A percentile compares a stretch with the other conserved stretches of the same genome.
These are phyloP conservation scores for Blastomyces gilchristii DNA, from an alignment of 2,329 filamentous ascomycete species.

Conservation along the genomic window DNA sequence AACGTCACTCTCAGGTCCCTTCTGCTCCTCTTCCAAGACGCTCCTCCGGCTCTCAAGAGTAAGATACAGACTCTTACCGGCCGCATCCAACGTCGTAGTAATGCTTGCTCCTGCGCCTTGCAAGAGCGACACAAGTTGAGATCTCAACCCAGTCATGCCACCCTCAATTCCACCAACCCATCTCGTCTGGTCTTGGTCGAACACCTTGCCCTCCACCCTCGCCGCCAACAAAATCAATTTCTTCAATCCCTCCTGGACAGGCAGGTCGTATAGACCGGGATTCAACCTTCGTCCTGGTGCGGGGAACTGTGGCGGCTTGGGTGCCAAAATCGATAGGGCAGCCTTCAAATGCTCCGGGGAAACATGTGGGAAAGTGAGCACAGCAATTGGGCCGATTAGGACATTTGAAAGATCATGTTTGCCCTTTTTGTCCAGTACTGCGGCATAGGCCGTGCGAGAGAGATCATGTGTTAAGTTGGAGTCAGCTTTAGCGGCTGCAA, in stretches of 20 bases:
- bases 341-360: constrained; percentile 75
- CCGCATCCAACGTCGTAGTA: constrained; percentile 67
- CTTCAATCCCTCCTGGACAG: constrained; percentile 69
- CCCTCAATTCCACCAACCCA: constrained; percentile 71
- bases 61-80: constrained; percentile 72
- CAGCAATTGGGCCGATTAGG: constrained; percentile 68
- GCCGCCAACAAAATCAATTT: constrained; percentile 84
- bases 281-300: constrained; percentile 64
- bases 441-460: constrained; percentile 45
- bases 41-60: constrained; percentile 73
- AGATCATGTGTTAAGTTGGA: constrained; percentile 47
- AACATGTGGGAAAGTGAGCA: constrained; percentile 70
- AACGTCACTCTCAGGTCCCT: constrained; percentile 25
- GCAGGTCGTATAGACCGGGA: constrained; percentile 69
- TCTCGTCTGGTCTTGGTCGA: constrained; percentile 61
- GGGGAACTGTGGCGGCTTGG: constrained; percentile 61
- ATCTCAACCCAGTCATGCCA: constrained; percentile 68
- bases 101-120: constrained; percentile 69
- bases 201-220: constrained; percentile 72
- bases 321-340: constrained; percentile 66
- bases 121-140: constrained; percentile 70
- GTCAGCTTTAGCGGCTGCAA: constrained; percentile 28
- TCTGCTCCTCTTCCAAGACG: constrained; percentile 65
- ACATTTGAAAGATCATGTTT: constrained; percentile 60
- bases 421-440: constrained; percentile 41